Conservation (phyloP, 805 yeast species). For the Suhomyces sp. region DNA sequence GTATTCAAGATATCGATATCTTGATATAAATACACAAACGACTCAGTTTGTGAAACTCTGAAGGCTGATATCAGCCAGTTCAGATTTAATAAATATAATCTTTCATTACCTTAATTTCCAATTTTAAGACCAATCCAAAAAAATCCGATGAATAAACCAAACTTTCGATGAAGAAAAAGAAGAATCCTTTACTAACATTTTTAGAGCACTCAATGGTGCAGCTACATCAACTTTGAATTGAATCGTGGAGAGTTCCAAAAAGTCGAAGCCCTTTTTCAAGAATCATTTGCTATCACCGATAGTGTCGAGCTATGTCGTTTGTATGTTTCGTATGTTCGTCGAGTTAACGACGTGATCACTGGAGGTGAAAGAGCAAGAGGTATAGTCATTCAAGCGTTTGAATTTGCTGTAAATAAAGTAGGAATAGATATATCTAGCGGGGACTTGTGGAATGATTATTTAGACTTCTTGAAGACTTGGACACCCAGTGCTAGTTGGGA, state of each 20-base stretch:
- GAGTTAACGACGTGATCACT: constrained; percentile 64
- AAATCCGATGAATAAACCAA: neutral
- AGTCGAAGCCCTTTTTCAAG: constrained; percentile 64
- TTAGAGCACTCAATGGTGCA: constrained; percentile 59
- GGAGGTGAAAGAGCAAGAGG: constrained; percentile 81
- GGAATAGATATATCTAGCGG: constrained; percentile 76
- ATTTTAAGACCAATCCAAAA: neutral
- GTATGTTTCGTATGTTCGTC: constrained; percentile 76
- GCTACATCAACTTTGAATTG: constrained; percentile 63
- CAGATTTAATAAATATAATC: neutral
- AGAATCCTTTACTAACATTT: constrained; percentile 18
- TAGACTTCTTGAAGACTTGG: constrained; percentile 77
- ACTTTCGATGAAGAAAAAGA: neutral
- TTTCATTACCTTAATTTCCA: neutral
- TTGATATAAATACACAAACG: neutral
- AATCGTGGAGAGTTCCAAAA: constrained; percentile 59
- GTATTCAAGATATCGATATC: neutral
- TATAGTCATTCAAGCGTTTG: constrained; percentile 75
- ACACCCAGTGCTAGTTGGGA: constrained; percentile 81
- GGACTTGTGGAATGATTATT: constrained; percentile 74
- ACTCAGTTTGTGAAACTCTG: neutral
- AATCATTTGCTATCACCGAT: constrained; percentile 59
- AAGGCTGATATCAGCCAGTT: neutral
- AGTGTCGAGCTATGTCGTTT: constrained; percentile 70
- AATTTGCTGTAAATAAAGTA: constrained; percentile 72